Conservation (phyloP, 352 stramenopile species). For the Phytophthora citrophthora region DNA sequence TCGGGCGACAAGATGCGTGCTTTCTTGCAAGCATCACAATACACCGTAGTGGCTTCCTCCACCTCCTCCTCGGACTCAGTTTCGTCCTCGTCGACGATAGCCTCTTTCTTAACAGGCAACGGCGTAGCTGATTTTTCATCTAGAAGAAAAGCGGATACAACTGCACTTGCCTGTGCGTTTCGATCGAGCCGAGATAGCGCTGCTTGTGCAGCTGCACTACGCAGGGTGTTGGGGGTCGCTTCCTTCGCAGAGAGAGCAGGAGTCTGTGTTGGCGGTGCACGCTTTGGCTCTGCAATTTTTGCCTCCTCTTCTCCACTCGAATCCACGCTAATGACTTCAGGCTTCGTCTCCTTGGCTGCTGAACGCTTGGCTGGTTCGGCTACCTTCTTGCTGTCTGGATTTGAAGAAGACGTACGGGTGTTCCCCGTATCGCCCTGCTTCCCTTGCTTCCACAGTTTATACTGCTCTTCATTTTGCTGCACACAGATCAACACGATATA, state of each 20-base stretch:
- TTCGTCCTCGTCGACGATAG: constrained; percentile 21
- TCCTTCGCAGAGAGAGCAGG: constrained; percentile 39
- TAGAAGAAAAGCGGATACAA: constrained; percentile 50
- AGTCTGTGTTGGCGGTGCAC: constrained; percentile 20
- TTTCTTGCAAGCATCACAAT: constrained; percentile 86
- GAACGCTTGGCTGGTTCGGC: constrained; percentile 1
- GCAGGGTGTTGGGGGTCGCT: constrained; percentile 40
- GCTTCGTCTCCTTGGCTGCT: constrained; percentile 22
- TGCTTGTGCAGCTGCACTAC: constrained; percentile 57
- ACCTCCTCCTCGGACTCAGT: constrained; percentile 56
- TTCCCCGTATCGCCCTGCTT: constrained; percentile 17
- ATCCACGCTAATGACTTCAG: constrained; percentile 24
- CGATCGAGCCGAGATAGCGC: constrained; percentile 63
- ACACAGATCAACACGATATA: background rate
- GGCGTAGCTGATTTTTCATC: background rate
- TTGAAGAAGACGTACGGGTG: constrained; percentile 2
- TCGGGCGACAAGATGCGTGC: constrained; percentile 67
- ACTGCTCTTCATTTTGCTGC: constrained; percentile 75
- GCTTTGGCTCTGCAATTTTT: constrained; percentile 16
- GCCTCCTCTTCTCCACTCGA: constrained; percentile 22
- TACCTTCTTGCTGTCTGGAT: constrained; percentile 5
- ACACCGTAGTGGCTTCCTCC: constrained; percentile 73
- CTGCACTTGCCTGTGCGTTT: constrained; percentile 42
- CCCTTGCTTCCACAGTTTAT: constrained; percentile 69
- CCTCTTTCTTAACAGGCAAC: constrained; percentile 3